phyloP scores from a whole-genome alignment of 2,329 filamentous ascomycete species.

The Neofusicoccum parvum region DNA sequence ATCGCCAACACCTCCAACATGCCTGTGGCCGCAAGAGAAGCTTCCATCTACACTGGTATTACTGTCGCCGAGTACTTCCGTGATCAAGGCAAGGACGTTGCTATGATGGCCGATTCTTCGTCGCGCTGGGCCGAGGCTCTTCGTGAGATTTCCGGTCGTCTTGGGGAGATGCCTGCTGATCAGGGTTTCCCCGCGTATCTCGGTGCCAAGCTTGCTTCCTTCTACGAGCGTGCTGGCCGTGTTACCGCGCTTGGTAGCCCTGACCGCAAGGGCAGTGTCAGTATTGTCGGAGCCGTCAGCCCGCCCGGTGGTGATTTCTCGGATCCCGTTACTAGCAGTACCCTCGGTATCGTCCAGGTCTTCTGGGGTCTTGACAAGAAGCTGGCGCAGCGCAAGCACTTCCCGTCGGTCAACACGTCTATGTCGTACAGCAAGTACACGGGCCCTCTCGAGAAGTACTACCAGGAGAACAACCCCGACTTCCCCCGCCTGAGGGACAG shows the following conservation, averaged over 20 bases:
- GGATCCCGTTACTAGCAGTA: conserved; percentile 92
- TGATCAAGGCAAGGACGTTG: conserved; percentile 94
- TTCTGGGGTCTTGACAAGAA: conserved; percentile 99
- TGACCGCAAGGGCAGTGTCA: conserved; percentile 87
- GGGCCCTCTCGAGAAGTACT: conserved; percentile 83
- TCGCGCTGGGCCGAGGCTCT: conserved; percentile 98
- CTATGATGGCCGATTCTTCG: conserved; percentile 99
- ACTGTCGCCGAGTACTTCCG: conserved; percentile 96
- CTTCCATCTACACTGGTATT: conserved; percentile 97
- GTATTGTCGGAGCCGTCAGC: conserved; percentile 95
- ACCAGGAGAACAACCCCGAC: conserved; percentile 89
- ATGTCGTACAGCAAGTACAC: conserved; percentile 98
- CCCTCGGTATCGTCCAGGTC: conserved; percentile 95
- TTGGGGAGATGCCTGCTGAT: conserved; percentile 99
- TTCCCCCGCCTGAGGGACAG: conserved; percentile 92
- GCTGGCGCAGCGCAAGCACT: conserved; percentile 97
- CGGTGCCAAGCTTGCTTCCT: conserved; percentile 93
- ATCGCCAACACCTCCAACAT: conserved; percentile 99
- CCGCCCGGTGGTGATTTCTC: conserved; percentile 99
- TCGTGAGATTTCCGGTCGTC: conserved; percentile 96
- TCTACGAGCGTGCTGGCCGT: conserved; percentile 97
- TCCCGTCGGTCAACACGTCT: conserved; percentile 95
- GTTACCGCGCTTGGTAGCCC: conserved; percentile 85
- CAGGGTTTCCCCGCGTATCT: conserved; percentile 99
- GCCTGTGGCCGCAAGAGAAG: conserved; percentile 97